A percentile compares a stretch with the other conserved stretches of the same genome.
These are phyloP conservation scores for Cryphonectria nitschkei DNA, from an alignment of 2,329 filamentous ascomycete genomes.

Conservation along the genomic window DNA sequence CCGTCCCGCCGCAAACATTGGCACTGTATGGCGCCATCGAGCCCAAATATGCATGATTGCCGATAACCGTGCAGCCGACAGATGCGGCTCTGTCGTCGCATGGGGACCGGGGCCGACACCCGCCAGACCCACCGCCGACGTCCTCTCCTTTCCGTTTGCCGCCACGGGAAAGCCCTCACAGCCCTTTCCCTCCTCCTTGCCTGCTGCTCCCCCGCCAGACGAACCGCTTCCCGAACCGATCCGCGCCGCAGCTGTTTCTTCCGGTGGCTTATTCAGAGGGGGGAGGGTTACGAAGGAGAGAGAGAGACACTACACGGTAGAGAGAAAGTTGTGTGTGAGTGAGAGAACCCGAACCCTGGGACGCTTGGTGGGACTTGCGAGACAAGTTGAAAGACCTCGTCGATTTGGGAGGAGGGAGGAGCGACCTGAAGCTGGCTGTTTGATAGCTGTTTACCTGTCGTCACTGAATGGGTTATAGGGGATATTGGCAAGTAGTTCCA, in stretches of 20 bases:
- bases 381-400: neutral
- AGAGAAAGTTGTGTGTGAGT: neutral
- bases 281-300: neutral
- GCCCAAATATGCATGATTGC: slow-evolving; percentile 26
- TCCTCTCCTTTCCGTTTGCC: slow-evolving; percentile 27
- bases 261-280: too few species aligned
- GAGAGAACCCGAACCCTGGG: slow-evolving; percentile 23
- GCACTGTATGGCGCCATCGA: slow-evolving; percentile 27
- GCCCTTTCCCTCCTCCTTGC: neutral
- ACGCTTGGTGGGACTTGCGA: neutral
- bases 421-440: neutral
- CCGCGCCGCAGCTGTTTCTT: neutral
- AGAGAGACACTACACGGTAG: neutral
- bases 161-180: slow-evolving; percentile 7
- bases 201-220: neutral
- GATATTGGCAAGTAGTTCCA: slow-evolving; percentile 20
- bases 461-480: neutral
- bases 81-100: slow-evolving; percentile 26
- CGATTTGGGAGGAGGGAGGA: neutral
- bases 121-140: slow-evolving; percentile 26
- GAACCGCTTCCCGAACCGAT: slow-evolving; percentile 10
- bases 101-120: slow-evolving; percentile 25
- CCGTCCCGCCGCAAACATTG: neutral
- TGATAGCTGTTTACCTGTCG: neutral
- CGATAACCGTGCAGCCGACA: slow-evolving; percentile 28